Evolutionary conservation across 2,329 filamentous ascomycete species (phyloP).

Genomic region (Diaporthe caulivora): DNA sequence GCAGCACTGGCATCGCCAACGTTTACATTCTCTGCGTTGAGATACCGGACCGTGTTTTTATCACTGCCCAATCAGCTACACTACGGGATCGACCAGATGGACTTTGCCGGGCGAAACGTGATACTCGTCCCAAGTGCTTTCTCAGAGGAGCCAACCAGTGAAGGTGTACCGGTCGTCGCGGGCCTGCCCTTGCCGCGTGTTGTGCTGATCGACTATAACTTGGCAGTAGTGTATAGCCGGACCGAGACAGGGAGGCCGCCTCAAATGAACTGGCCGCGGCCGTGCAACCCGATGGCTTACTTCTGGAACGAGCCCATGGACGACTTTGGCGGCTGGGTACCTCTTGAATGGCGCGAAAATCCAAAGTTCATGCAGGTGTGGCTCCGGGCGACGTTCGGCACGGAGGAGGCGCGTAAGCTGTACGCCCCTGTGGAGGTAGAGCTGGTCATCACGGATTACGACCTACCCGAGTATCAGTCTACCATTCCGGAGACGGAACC

Average conservation of each 20-base stretch:
- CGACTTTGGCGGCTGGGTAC: neutral
- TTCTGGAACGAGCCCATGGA: neutral
- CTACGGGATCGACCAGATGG: conserved; percentile 4
- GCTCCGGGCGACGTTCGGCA: neutral
- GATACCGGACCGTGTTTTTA: neutral
- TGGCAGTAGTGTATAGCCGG: neutral
- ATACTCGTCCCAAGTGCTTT: neutral
- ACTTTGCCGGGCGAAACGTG: neutral
- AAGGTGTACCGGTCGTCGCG: too few relatives aligned
- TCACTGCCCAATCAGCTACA: neutral
- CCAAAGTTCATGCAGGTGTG: neutral
- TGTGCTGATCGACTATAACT: neutral
- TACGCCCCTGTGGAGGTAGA: neutral
- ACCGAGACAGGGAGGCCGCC: neutral
- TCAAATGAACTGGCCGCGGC: neutral
- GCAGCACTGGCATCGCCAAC: neutral
- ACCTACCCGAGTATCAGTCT: neutral
- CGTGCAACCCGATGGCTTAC: neutral
- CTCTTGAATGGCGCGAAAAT: neutral
- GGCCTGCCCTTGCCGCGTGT: neutral
- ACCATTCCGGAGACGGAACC: too few relatives aligned
- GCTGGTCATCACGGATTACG: neutral
- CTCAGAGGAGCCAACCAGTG: neutral
- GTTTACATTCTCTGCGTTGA: neutral
- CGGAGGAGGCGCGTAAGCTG: neutral